These are phyloP conservation scores for Xylaria longipes DNA, from an alignment of 495 filamentous ascomycete species.

Conservation along the genomic window DNA sequence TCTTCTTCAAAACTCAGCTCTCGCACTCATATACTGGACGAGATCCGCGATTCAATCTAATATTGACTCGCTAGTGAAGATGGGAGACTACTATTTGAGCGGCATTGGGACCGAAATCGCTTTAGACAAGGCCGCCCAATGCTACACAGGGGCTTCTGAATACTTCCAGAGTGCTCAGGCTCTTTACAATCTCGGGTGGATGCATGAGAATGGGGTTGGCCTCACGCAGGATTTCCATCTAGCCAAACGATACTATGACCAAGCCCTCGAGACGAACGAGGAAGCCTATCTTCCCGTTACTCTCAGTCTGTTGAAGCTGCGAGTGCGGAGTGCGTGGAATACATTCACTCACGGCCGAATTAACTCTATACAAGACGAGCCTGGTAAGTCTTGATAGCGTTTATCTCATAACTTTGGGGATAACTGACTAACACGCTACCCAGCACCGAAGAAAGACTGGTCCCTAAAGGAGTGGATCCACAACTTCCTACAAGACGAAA, in stretches of 20 bases:
- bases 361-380: constrained; percentile 88
- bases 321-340: constrained; percentile 90
- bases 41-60: constrained; percentile 93
- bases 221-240: constrained; percentile 96
- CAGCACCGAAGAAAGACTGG: constrained; percentile 71
- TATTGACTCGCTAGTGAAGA: constrained; percentile 93
- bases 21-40: constrained; percentile 95
- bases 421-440: constrained; percentile 22
- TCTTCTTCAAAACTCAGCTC: constrained; percentile 70
- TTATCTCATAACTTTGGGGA: background rate
- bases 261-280: constrained; percentile 85
- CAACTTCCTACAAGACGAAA: constrained; percentile 81
- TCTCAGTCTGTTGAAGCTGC: constrained; percentile 83
- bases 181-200: constrained; percentile 97
- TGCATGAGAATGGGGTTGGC: constrained; percentile 97
- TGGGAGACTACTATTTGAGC: constrained; percentile 93
- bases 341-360: constrained; percentile 85
- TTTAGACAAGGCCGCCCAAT: constrained; percentile 86
- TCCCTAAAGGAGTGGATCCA: constrained; percentile 83
- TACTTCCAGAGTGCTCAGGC: constrained; percentile 91
- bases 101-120: constrained; percentile 78
- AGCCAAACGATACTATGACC: constrained; percentile 94
- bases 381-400: constrained; percentile 62
- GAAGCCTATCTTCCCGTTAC: constrained; percentile 96
- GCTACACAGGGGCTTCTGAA: constrained; percentile 91